Percentiles rank a stretch among this genome's conserved stretches.
These are phyloP conservation scores for Talaromyces wortmannii DNA, from an alignment of 495 filamentous ascomycete genomes.

Conservation along the genomic window DNA sequence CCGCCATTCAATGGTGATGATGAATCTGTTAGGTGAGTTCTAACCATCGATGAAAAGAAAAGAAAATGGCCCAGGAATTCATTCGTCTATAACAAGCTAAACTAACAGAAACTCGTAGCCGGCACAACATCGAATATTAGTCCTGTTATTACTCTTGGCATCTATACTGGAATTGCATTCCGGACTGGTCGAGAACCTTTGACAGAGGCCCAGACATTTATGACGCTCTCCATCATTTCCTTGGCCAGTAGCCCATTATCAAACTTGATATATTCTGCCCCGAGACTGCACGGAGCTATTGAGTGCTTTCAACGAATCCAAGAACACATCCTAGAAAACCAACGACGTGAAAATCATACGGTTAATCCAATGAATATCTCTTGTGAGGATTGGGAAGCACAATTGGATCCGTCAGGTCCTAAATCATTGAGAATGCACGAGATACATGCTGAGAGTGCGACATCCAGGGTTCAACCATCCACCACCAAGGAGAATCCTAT, in stretches of 20 bases:
- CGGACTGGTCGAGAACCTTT: background rate
- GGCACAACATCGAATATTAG: background rate
- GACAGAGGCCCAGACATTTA: conserved; percentile 38
- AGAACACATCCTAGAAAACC: conserved; percentile 34
- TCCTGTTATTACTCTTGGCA: conserved; percentile 1
- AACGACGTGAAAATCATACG: conserved; percentile 21
- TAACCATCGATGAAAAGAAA: background rate
- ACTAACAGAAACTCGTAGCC: background rate
- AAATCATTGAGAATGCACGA: background rate
- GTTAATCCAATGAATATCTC: conserved; percentile 6
- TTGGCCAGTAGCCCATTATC: conserved; percentile 49
- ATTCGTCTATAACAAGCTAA: background rate
- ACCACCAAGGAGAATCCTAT: conserved; percentile 10
- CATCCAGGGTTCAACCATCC: background rate
- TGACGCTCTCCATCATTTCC: conserved; percentile 52
- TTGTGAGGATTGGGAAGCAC: background rate
- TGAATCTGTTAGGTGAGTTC: background rate
- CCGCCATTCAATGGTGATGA: background rate
- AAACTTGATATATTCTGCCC: conserved; percentile 47
- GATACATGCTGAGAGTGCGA: background rate
- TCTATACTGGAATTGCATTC: conserved; percentile 2
- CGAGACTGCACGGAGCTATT: conserved; percentile 42
- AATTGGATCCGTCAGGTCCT: background rate
- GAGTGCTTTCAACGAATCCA: conserved; percentile 57
- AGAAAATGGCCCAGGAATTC: background rate